phyloP scores from a whole-genome alignment of 805 yeast species.

The Suhomyces vadensis region DNA sequence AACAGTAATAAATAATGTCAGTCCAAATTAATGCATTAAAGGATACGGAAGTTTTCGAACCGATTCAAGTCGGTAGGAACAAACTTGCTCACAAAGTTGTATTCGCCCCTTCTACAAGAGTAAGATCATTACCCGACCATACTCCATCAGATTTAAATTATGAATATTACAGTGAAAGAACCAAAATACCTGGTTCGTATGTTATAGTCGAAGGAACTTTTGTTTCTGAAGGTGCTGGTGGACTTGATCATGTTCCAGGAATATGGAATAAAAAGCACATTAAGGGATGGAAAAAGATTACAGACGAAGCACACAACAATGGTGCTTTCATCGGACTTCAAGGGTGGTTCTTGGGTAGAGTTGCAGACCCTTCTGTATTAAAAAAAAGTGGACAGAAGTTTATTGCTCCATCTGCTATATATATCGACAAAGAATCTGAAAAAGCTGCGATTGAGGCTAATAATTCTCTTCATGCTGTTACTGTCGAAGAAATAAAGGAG shows the following conservation, averaged over 20 bases:
- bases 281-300: conserved; percentile 25
- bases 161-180: conserved; percentile 58
- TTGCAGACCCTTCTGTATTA: conserved; percentile 26
- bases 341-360: conserved; percentile 21
- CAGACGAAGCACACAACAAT: conserved; percentile 16
- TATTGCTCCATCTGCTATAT: conserved; percentile 18
- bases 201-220: conserved; percentile 44
- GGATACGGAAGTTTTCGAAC: no score
- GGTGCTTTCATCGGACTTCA: conserved; percentile 14
- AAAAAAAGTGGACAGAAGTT: conserved; percentile 22
- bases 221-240: conserved; percentile 35
- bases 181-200: conserved; percentile 57
- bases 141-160: conserved; percentile 48
- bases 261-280: conserved; percentile 26
- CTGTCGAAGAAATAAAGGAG: conserved; percentile 23
- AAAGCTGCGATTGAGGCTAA: conserved; percentile 31
- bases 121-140: conserved; percentile 37
- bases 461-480: conserved; percentile 18
- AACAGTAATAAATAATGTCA: background rate
- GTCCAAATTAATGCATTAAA: background rate
- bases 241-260: conserved; percentile 12
- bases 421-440: conserved; percentile 24
- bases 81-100: conserved; percentile 49
- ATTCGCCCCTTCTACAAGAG: conserved; percentile 53
- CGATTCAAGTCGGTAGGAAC: no score